Evolutionary conservation across 331 rosid species (phyloP), one percentile per base, ranked within the genome.

Genomic region (Quercus tomentella): DNA sequence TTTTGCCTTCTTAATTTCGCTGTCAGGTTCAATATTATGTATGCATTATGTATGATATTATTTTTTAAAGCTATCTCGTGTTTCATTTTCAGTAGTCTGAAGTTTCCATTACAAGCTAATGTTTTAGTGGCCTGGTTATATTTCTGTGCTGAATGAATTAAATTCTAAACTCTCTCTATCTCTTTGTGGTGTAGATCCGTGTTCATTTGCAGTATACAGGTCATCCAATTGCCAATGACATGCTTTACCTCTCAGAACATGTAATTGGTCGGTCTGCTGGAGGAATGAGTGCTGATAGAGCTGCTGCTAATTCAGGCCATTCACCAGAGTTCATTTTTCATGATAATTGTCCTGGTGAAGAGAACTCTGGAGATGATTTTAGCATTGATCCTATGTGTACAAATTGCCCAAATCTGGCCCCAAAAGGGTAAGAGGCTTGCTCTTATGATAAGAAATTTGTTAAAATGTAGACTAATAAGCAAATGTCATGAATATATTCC

Each of bases 391-490:
- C 97, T 76, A 89, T 91, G 97, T 96, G 99, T 84, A 91, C 98
- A 75, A 96, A 96, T 84, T 96, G 99, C 84, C 99, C 99, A 69
- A 83, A 91, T 86, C 89, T 96, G 88, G 92, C 86, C 68, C 98
- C 98, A 54, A 89, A 87, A 79, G 99, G 98, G 99, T 89, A 89
- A 81, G 84, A 72, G 55, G 58, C 57, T 12, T 72, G 37, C 26
- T 81, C 37, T 81, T 51, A 23, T 62, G 69, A 62, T 62, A 28
- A 62, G 21, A 62, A 60, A 23, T 49, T 70, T 49, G 76, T 62
- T 20, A 6, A 20, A 56, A 30, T 52, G 65, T 20, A 63, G 35
- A 26, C 54, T 75, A 9, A 4, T 26, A 23, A 18, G 58, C 28
- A 56, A 30, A 73, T 73, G 2, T 75, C 45, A 10, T 35, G 26